Base-by-base conservation (phyloP, 73 alveolate species). In the Durusdinium trenchii region DNA sequence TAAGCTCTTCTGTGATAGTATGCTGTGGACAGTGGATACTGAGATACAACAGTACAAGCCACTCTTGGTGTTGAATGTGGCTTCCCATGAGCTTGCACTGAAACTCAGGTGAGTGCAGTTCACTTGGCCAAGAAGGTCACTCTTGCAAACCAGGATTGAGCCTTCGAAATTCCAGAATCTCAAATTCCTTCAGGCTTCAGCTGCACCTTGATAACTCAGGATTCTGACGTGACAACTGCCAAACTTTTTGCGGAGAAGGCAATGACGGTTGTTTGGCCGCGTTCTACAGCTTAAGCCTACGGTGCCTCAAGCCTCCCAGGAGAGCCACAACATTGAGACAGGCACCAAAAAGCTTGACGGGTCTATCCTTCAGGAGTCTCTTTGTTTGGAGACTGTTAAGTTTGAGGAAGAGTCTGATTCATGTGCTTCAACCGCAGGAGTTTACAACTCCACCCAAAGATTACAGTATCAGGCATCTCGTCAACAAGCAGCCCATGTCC, bases 361-460 rank as follows among this genome's bases (percentile, higher is more conserved):
- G n/a, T n/a, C n/a, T n/a, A n/a, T n/a, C n/a, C n/a, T n/a, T n/a
- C n/a, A n/a, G n/a, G n/a, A n/a, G n/a, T n/a, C n/a, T n/a, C n/a
- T n/a, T n/a, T n/a, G n/a, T n/a, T n/a, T n/a, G n/a, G n/a, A n/a
- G n/a, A n/a, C n/a, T n/a, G n/a, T n/a, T n/a, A n/a, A n/a, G n/a
- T n/a, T n/a, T n/a, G n/a, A n/a, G n/a, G n/a, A n/a, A n/a, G n/a
- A n/a, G n/a, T n/a, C n/a, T n/a, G n/a, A n/a, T n/a, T n/a, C n/a
- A n/a, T n/a, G n/a, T n/a, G n/a, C n/a, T n/a, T n/a, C n/a, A n/a
- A n/a, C 52, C 6, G 50, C 95, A 89, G 98, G 98, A 91, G 98
- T 91, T 91, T 79, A 76, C 81, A 54, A 91, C 89, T 75, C 98
- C 98, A 18, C 36, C 87, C 45, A 67, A 52, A 36, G 98, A 91